These are phyloP conservation scores for Lentinula novae-zelandiae DNA, from an alignment of 1,284 basidiomycete genomes.

Conservation along the genomic window DNA sequence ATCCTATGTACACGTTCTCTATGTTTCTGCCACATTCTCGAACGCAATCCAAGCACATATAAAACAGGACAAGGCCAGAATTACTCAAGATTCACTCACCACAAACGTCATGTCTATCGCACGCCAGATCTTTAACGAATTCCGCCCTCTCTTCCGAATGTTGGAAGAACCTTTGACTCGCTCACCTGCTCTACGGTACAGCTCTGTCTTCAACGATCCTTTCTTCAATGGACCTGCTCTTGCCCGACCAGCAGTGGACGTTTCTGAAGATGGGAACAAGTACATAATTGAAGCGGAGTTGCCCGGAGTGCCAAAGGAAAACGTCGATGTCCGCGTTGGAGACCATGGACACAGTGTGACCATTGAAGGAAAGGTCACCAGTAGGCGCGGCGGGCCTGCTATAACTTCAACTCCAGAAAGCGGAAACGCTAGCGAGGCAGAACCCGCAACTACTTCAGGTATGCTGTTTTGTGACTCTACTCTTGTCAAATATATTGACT, in stretches of 20 bases:
- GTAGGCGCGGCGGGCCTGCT: slow-evolving; percentile 19
- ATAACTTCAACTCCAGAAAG: background rate
- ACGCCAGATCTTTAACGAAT: slow-evolving; percentile 66
- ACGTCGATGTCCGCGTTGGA: slow-evolving; percentile 65
- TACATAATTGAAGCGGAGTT: slow-evolving; percentile 74
- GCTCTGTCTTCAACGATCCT: slow-evolving; percentile 46
- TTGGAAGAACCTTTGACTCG: slow-evolving; percentile 60
- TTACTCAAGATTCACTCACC: background rate
- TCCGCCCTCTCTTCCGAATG: slow-evolving; percentile 71
- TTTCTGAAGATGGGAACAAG: slow-evolving; percentile 60
- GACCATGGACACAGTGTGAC: slow-evolving; percentile 67
- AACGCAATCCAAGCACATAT: background rate
- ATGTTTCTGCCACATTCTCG: background rate
- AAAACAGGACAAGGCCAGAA: background rate
- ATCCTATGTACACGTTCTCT: background rate
- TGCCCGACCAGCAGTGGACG: slow-evolving; percentile 55
- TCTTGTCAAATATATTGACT: background rate
- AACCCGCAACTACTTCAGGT: background rate
- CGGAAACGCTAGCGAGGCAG: background rate
- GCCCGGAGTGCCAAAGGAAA: slow-evolving; percentile 76
- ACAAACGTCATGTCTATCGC: slow-evolving; percentile 51
- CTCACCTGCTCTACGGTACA: slow-evolving; percentile 29
- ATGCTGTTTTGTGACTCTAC: background rate
- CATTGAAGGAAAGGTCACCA: slow-evolving; percentile 58
- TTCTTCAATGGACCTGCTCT: slow-evolving; percentile 35